Evolutionary conservation across 441 rosid species (phyloP).

Genomic region (Gossypium davidsonii): DNA sequence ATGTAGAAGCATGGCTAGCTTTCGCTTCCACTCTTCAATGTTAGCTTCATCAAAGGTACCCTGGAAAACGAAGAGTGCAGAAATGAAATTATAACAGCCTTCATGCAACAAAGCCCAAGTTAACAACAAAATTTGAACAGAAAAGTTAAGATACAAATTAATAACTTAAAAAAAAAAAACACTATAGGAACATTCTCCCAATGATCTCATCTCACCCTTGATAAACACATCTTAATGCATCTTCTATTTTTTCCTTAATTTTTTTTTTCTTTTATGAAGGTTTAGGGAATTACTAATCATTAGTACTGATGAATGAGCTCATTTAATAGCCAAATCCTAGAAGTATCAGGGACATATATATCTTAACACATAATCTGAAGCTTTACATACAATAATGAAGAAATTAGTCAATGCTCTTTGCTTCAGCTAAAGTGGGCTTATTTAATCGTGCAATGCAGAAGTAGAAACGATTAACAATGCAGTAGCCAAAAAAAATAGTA

Average conservation of each 20-base stretch:
- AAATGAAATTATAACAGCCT: neutral
- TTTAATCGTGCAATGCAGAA: neutral
- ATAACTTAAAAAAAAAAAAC: neutral
- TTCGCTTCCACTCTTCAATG: slow-evolving; percentile 61
- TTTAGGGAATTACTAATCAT: neutral
- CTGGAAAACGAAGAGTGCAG: slow-evolving; percentile 29
- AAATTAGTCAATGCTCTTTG: slow-evolving; percentile 1
- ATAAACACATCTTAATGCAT: neutral
- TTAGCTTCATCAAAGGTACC: slow-evolving; percentile 30
- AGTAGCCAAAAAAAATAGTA: neutral
- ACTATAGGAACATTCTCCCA: neutral
- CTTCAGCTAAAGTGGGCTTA: slow-evolving; percentile 1
- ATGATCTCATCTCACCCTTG: neutral
- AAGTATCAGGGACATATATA: neutral
- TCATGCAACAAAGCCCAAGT: neutral
- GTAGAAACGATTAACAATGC: neutral
- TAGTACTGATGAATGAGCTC: neutral
- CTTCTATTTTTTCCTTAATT: neutral
- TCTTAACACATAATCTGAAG: neutral
- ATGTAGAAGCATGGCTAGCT: slow-evolving; percentile 40
- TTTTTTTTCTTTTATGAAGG: neutral
- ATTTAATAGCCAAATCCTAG: slow-evolving; percentile 6
- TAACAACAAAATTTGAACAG: neutral
- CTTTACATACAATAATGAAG: neutral
- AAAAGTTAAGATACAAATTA: neutral